These are phyloP conservation scores for Phytopythium helicoides DNA, from an alignment of 352 stramenopile species.

Conservation along the genomic window DNA sequence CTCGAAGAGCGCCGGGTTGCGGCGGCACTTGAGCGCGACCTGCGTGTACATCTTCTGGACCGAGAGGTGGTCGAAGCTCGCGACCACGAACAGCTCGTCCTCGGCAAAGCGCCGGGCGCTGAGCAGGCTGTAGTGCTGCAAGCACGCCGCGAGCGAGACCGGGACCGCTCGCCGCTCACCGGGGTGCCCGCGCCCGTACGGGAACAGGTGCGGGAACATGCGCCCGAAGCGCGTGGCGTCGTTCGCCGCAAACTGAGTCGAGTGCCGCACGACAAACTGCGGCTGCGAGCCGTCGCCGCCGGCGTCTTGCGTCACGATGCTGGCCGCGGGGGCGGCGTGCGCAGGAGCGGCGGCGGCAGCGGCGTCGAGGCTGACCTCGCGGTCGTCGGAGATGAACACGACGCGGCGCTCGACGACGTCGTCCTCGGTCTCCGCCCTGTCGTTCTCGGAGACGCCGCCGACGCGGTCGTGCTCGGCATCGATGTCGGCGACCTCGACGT, in stretches of 20 bases:
- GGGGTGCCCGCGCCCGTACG: constrained; percentile 1
- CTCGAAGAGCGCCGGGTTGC: neutral
- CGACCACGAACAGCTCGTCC: constrained; percentile 8
- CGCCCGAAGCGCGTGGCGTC: neutral
- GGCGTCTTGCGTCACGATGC: too few species aligned
- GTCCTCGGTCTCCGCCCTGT: neutral
- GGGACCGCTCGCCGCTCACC: neutral
- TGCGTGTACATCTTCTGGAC: constrained; percentile 9
- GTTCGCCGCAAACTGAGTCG: constrained; percentile 3
- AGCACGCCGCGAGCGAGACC: neutral
- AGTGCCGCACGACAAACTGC: neutral
- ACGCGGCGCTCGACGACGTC: neutral
- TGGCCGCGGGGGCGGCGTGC: too few species aligned
- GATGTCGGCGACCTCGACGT: neutral
- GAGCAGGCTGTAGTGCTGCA: constrained; percentile 4
- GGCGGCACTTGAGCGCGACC: neutral
- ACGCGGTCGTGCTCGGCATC: neutral
- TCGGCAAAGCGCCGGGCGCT: constrained; percentile 6
- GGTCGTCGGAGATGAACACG: neutral
- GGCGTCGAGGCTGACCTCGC: neutral
- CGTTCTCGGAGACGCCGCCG: too few species aligned
- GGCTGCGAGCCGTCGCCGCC: neutral
- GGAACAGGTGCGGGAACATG: constrained; percentile 11
- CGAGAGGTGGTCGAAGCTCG: constrained; percentile 7
- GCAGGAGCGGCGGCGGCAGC: too few species aligned